Evolutionary conservation across 768 basidiomycete genomes (phyloP).

Genomic region (Mycena kentingensis): DNA sequence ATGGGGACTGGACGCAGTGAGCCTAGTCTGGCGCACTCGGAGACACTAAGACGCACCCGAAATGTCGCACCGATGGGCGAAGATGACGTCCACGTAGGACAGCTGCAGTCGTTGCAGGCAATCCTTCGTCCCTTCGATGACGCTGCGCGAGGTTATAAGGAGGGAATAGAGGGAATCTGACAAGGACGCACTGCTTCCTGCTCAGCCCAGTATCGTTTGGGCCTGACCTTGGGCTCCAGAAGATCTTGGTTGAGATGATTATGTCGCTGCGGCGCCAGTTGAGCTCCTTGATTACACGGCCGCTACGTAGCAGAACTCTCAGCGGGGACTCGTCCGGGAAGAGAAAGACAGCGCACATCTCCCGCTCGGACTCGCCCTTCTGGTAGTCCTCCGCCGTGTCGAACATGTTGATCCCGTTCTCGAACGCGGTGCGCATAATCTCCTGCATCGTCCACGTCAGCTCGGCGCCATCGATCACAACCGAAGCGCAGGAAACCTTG

Average conservation of each 20-base stretch:
- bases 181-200: conserved; percentile 62
- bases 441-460: conserved; percentile 50
- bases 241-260: conserved; percentile 78
- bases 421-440: conserved; percentile 78
- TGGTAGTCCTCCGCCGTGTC: conserved; percentile 70
- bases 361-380: conserved; percentile 66
- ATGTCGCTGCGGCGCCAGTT: conserved; percentile 65
- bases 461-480: too few relatives aligned
- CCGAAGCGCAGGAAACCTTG: conserved; percentile 34
- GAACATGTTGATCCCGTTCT: conserved; percentile 76
- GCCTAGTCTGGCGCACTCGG: neutral
- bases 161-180: conserved; percentile 10
- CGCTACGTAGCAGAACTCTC: conserved; percentile 36
- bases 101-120: conserved; percentile 67
- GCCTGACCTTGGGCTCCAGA: conserved; percentile 66
- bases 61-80: conserved; percentile 69
- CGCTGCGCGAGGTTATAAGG: conserved; percentile 36
- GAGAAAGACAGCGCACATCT: conserved; percentile 60
- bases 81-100: conserved; percentile 73
- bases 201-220: conserved; percentile 60
- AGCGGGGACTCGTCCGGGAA: neutral
- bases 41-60: conserved; percentile 39
- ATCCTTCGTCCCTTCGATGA: conserved; percentile 76
- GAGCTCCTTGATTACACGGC: conserved; percentile 75
- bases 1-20: conserved; percentile 46